These are phyloP conservation scores for Magnolia officinalis DNA, from an alignment of 164 flowering plant genomes.

Conservation along the genomic window DNA sequence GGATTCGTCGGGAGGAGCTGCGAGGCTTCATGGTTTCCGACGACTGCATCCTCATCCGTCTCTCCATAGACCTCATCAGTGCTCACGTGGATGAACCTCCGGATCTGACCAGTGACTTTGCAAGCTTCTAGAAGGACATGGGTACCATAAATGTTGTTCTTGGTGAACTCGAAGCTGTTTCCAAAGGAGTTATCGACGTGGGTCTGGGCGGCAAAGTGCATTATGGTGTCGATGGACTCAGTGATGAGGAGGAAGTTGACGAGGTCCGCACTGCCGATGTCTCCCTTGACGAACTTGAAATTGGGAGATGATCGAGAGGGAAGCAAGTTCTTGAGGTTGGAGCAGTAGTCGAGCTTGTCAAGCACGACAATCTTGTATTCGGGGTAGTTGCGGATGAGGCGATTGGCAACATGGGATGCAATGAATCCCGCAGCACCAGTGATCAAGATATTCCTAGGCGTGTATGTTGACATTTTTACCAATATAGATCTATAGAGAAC, in stretches of 20 bases:
- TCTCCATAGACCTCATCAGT: conserved; percentile 81
- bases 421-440: conserved; percentile 83
- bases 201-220: conserved; percentile 81
- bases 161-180: conserved; percentile 75
- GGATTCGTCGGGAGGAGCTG: conserved; percentile 75
- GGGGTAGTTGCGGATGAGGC: conserved; percentile 57
- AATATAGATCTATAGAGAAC: background rate
- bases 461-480: conserved; percentile 22
- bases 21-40: conserved; percentile 75
- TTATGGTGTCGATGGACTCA: conserved; percentile 65
- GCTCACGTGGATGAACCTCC: conserved; percentile 74
- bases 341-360: conserved; percentile 76
- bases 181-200: conserved; percentile 81
- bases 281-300: conserved; percentile 75
- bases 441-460: conserved; percentile 64
- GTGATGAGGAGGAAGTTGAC: conserved; percentile 66
- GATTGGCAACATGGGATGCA: conserved; percentile 67
- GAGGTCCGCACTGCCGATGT: conserved; percentile 68
- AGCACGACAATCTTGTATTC: conserved; percentile 78
- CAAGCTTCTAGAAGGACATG: conserved; percentile 78
- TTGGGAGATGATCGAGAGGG: conserved; percentile 59
- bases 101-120: conserved; percentile 70
- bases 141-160: conserved; percentile 72
- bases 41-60: conserved; percentile 70
- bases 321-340: conserved; percentile 53